Evolutionary conservation across 805 yeast species (phyloP), one percentile per base, ranked within the genome.

Genomic region (Dipodascopsis uninucleata): DNA sequence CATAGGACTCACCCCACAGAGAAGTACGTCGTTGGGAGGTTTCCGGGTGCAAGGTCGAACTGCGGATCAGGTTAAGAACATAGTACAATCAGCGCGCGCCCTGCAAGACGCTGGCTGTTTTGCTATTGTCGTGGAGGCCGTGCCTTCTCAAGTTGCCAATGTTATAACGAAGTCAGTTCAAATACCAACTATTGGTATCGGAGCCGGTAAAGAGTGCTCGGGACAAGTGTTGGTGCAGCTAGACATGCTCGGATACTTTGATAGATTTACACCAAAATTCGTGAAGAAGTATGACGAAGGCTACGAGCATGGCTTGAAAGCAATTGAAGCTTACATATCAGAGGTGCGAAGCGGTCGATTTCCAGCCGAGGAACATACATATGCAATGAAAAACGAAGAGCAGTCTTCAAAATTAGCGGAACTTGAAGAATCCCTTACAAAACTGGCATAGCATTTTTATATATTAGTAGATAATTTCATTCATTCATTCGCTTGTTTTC

Each of bases 111-210:
- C 88, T 0, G 98, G 97, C 0, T 84, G 81, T 16, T 83, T 84
- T 55, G 62, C 82, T 39, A 59, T 88, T 2, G 79, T 90, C 1
- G 61, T 90, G 2, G 98, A 90, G 58, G 94, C 97, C 40, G 76
- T 90, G 3, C 98, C 98, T 1, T 77, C 76, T 44, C 74, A 73
- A 45, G 66, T 93, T 9, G 90, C 90, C 0, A 62, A 70, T 34
- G 68, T 70, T 44, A 77, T 93, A 23, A 84, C 96, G 0, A 61
- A 70, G 1, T 67, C 69, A 10, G 61, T 88, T 25, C 39, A 61
- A 1, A 71, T 90, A 1, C 97, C 97, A 0, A 85, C 94, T 1
- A 88, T 90, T 54, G 98, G 98, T 3, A 90, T 90, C 38, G 98
- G 98, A 3, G 96, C 97, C 0, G 97, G 98, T 0, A 76, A 79